These are phyloP conservation scores for Globisporangium echinulatum DNA, from an alignment of 352 stramenopile species.

Conservation along the genomic window DNA sequence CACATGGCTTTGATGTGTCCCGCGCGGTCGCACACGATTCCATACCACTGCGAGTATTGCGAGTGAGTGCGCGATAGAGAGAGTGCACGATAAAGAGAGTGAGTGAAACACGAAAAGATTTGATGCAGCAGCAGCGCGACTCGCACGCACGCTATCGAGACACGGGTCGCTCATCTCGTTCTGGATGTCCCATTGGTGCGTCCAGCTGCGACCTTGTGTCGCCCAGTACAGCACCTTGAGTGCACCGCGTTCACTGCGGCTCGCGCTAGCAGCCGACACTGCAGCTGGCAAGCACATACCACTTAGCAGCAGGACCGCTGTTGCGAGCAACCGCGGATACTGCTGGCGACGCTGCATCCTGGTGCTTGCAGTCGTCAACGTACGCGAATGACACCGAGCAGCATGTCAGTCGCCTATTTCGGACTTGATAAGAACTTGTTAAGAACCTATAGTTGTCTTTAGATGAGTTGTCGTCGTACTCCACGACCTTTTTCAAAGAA, in stretches of 20 bases:
- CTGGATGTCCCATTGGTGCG: slow-evolving; percentile 50
- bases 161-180: slow-evolving; percentile 63
- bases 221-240: slow-evolving; percentile 65
- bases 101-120: background rate
- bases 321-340: too few relatives aligned
- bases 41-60: slow-evolving; percentile 38
- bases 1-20: slow-evolving; percentile 52
- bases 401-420: too few relatives aligned
- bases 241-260: slow-evolving; percentile 45
- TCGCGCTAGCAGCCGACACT: background rate
- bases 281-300: too few relatives aligned
- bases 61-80: background rate
- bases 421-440: too few relatives aligned
- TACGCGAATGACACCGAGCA: too few relatives aligned
- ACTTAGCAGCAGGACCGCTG: too few relatives aligned
- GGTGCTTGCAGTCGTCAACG: too few relatives aligned
- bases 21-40: slow-evolving; percentile 45
- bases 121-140: background rate
- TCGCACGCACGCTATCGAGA: slow-evolving; percentile 23
- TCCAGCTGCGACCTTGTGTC: slow-evolving; percentile 45
- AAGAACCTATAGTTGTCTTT: too few relatives aligned
- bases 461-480: too few relatives aligned
- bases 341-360: too few relatives aligned
- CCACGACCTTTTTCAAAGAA: too few relatives aligned
- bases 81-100: background rate